Base-by-base conservation (phyloP, 345 rosid genomes). In the Heritiera littoralis region DNA sequence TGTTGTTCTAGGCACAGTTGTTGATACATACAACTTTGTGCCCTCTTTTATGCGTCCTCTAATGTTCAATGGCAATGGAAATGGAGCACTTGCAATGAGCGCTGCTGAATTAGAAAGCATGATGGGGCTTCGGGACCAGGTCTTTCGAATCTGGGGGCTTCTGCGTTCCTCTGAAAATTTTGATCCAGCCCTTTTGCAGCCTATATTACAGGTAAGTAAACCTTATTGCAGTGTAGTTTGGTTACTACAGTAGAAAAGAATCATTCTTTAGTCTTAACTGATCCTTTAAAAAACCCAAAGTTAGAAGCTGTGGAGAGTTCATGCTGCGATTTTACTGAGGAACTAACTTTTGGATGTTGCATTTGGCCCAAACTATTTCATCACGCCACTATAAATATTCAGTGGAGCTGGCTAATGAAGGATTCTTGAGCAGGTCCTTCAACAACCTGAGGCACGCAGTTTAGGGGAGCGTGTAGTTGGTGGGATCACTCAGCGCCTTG, bases 401-500 rank as follows among this genome's bases (percentile, higher is more conserved):
- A 28, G n/a, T 3, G 56, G 45, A 72, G 69, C 66, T 79, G 65
- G 84, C 69, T 13, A 70, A 43, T 23, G 48, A 76, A 56, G 11
- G 35, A 17, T 18, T 49, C 63, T 66, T 77, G 80, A 41, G 54
- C 87, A 95, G 99, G 97, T 93, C 74, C 88, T 95, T 81, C 98
- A 91, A 86, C 95, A 92, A 85, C 94, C 90, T 0, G 99, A 93
- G 84, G 98, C 84, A 61, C 91, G 90, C n/a, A 86, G 77, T 84
- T 88, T 95, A 0, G 98, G 97, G 54, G 90, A 89, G 49, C 93
- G 93, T 45, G 91, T 95, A 64, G 86, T 89, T 49, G 89, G 94
- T 41, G 98, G 98, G 79, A 88, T 92, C 71, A 89, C 90, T 76
- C 98, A 87, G 67, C 99, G 99, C 46, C 88, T 95, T 54, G 95